Percentiles rank a stretch among this genome's conserved stretches.
Evolutionary conservation across 2,329 filamentous ascomycete species (phyloP).

Genomic region (Ophiostoma sp.): DNA sequence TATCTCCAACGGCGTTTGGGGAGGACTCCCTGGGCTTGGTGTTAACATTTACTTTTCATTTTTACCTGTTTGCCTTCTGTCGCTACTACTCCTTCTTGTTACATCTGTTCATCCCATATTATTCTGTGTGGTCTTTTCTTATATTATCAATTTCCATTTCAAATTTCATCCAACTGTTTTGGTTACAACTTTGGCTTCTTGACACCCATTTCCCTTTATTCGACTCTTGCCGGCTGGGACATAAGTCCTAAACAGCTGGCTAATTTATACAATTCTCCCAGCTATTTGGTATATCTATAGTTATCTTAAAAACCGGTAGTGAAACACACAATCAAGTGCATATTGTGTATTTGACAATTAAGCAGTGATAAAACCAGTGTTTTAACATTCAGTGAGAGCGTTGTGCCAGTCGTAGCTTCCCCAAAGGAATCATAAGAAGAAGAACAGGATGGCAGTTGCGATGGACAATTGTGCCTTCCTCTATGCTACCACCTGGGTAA

Average conservation of each 20-base stretch:
- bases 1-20: not conserved
- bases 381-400: no score
- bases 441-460: not conserved
- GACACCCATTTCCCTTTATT: not conserved
- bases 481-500: not conserved
- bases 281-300: not conserved
- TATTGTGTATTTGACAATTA: not conserved
- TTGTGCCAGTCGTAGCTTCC: not conserved
- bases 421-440: no score
- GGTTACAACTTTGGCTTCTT: not conserved
- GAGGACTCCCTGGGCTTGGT: not conserved
- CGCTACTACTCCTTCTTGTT: not conserved
- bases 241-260: not conserved
- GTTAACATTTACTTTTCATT: not conserved
- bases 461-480: not conserved
- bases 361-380: not conserved
- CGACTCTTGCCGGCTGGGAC: not conserved
- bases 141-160: not conserved
- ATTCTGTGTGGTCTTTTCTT: not conserved
- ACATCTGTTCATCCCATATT: not conserved
- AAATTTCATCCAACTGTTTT: not conserved
- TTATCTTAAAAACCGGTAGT: not conserved
- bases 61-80: not conserved
- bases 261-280: not conserved
- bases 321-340: not conserved